phyloP scores from a whole-genome alignment of 116 monocot species.

The Cymodocea nodosa region DNA sequence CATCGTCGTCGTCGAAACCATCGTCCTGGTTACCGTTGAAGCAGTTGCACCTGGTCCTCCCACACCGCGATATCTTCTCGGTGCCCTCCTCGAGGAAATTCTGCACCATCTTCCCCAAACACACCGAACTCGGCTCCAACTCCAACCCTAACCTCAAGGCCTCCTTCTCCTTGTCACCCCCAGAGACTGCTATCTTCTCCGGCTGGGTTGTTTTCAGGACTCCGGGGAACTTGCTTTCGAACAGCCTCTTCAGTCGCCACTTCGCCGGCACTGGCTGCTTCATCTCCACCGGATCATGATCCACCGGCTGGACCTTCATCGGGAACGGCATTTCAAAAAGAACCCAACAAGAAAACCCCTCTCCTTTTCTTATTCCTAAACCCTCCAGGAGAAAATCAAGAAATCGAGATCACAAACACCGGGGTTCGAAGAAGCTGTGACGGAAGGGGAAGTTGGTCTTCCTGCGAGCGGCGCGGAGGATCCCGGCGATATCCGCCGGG shows the following conservation, averaged over 20 bases:
- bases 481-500: slow-evolving; percentile 1
- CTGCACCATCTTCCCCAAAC: slow-evolving; percentile 67
- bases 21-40: slow-evolving; percentile 63
- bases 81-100: slow-evolving; percentile 77
- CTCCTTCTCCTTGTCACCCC: slow-evolving; percentile 4
- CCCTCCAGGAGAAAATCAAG: background rate
- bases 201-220: slow-evolving; percentile 8
- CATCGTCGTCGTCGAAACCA: slow-evolving; percentile 71
- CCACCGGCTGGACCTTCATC: slow-evolving; percentile 50
- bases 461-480: background rate
- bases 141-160: slow-evolving; percentile 8
- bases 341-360: background rate
- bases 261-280: slow-evolving; percentile 15
- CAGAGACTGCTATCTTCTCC: slow-evolving; percentile 1
- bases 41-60: slow-evolving; percentile 57
- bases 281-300: slow-evolving; percentile 5
- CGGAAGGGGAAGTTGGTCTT: background rate
- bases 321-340: slow-evolving; percentile 35
- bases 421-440: background rate
- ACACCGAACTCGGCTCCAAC: slow-evolving; percentile 57
- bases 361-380: background rate
- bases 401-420: background rate
- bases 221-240: slow-evolving; percentile 35
- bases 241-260: slow-evolving; percentile 41
- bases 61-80: slow-evolving; percentile 34